Evolutionary conservation across 2,329 filamentous ascomycete genomes (phyloP).

Genomic region (Neopestalotiopsis sp.): DNA sequence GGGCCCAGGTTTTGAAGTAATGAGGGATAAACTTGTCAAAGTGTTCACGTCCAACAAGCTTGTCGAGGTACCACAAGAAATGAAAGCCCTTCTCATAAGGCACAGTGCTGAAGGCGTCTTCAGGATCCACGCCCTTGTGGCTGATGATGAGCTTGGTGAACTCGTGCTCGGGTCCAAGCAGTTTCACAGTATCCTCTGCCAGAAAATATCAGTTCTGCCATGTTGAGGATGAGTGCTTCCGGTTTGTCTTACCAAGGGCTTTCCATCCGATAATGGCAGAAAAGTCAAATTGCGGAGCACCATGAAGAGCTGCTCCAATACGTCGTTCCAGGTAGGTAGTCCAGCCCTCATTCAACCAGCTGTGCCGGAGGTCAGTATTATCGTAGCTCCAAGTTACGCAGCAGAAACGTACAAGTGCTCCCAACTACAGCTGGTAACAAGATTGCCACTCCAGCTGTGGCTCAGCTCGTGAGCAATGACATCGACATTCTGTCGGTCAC

Average conservation of each 20-base stretch:
- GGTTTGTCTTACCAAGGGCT: conserved; percentile 61
- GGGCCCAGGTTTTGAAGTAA: conserved; percentile 86
- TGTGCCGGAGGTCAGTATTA: conserved; percentile 32
- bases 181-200: conserved; percentile 74
- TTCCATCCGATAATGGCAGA: conserved; percentile 97
- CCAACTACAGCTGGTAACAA: conserved; percentile 80
- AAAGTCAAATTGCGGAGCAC: conserved; percentile 87
- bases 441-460: conserved; percentile 87
- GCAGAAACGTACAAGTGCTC: conserved; percentile 69
- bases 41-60: conserved; percentile 79
- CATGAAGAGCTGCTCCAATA: conserved; percentile 78
- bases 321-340: conserved; percentile 93
- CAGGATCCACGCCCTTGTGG: conserved; percentile 89
- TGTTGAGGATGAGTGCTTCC: background rate
- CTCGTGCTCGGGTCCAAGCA: conserved; percentile 82
- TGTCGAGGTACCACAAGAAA: conserved; percentile 90
- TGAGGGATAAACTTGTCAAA: conserved; percentile 96
- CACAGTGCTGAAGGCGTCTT: conserved; percentile 91
- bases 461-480: conserved; percentile 81
- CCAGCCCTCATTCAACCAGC: conserved; percentile 82
- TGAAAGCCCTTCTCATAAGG: conserved; percentile 98
- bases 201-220: background rate
- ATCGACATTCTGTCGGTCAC: conserved; percentile 89
- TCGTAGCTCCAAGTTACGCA: background rate
- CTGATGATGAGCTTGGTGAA: conserved; percentile 91